These are phyloP conservation scores for Termitomyces sp. DNA, from an alignment of 768 basidiomycete genomes.

Conservation along the genomic window DNA sequence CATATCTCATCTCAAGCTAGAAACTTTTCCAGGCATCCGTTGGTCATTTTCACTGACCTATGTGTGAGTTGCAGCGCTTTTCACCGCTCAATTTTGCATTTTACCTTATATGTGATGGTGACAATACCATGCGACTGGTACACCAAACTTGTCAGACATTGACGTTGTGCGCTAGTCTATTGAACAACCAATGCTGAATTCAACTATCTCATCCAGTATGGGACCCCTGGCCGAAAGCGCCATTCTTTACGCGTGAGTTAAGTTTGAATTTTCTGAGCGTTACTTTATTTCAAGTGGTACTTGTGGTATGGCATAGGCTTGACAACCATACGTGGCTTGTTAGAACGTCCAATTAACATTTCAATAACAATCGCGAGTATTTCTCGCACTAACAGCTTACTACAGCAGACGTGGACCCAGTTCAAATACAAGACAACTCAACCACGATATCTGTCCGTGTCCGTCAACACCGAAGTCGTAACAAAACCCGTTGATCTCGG, in stretches of 20 bases:
- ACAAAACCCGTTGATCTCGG: not conserved
- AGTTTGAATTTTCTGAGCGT: not conserved
- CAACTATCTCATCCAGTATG: not conserved
- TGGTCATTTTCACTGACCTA: not conserved
- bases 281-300: not conserved
- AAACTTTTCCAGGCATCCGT: not conserved
- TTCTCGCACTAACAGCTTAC: not conserved
- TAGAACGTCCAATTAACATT: conserved; percentile 15
- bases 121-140: too few relatives aligned
- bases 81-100: not conserved
- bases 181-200: too few relatives aligned
- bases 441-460: conserved; percentile 13
- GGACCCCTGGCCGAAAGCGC: conserved; percentile 11
- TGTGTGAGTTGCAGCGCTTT: not conserved
- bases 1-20: not conserved
- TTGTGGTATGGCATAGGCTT: conserved; percentile 13
- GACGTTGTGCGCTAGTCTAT: not conserved
- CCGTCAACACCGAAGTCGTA: conserved; percentile 5
- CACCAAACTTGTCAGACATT: too few relatives aligned
- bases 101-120: too few relatives aligned
- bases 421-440: conserved; percentile 7
- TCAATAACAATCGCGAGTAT: conserved; percentile 15
- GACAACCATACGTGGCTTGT: conserved; percentile 11
- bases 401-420: conserved; percentile 4
- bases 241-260: conserved; percentile 14